Conservation (phyloP, 306 rosid genomes). For the Prosopis cineraria region DNA sequence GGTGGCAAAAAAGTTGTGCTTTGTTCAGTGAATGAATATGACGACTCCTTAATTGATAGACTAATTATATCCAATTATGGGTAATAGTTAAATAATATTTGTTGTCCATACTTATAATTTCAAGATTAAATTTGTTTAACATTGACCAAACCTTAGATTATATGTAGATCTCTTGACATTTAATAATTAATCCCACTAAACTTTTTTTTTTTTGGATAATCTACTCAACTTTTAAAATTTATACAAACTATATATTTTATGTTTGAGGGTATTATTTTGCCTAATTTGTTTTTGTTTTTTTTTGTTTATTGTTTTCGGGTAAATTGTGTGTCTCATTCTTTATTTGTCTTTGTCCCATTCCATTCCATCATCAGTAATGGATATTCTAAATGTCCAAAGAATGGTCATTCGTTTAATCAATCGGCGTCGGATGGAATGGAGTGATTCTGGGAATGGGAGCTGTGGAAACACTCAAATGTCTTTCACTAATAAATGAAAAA, state of each 20-base stretch:
- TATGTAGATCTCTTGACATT: background rate
- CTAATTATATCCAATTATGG: background rate
- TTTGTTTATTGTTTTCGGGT: no score
- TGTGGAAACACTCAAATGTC: no score
- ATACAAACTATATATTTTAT: no score
- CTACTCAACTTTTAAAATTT: no score
- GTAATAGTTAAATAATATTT: background rate
- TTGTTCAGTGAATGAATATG: constrained; percentile 23
- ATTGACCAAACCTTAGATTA: background rate
- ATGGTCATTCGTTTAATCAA: background rate
- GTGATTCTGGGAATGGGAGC: no score
- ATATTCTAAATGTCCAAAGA: background rate
- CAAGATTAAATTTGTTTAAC: background rate
- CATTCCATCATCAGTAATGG: background rate
- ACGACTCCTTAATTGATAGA: constrained; percentile 7
- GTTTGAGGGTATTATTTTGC: no score
- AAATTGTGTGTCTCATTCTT: background rate
- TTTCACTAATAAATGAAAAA: no score
- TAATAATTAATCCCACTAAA: background rate
- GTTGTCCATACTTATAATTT: background rate
- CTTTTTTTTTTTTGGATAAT: no score
- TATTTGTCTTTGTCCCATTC: background rate
- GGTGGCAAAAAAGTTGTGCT: constrained; percentile 36
- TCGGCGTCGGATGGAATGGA: background rate
- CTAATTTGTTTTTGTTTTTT: no score